phyloP scores from a whole-genome alignment of 2,329 filamentous ascomycete species.

The Cercospora sp. region DNA sequence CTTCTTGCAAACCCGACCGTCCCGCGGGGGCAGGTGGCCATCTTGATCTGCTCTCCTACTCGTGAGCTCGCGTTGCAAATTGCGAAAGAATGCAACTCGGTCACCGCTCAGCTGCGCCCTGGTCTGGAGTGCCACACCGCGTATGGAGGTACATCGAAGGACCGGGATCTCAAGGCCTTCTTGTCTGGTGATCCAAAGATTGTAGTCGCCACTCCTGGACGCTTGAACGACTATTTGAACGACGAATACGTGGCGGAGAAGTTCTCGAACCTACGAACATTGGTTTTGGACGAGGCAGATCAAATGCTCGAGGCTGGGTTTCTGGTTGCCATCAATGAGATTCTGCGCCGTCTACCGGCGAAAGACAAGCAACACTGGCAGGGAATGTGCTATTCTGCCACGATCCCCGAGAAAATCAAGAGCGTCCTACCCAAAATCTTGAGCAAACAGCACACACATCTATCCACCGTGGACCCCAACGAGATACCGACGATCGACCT shows the following conservation, averaged over 20 bases:
- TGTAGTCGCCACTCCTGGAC: slow-evolving; percentile 83
- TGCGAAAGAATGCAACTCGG: slow-evolving; percentile 74
- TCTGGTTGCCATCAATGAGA: slow-evolving; percentile 54
- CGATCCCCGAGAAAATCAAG: slow-evolving; percentile 48
- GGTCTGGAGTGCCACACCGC: slow-evolving; percentile 70
- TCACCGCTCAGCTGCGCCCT: slow-evolving; percentile 77
- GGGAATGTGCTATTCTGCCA: slow-evolving; percentile 54
- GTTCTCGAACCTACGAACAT: slow-evolving; percentile 48
- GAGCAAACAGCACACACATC: slow-evolving; percentile 44
- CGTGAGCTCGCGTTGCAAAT: slow-evolving; percentile 65
- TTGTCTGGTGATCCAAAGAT: slow-evolving; percentile 77
- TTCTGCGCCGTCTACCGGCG: slow-evolving; percentile 53
- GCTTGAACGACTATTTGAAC: slow-evolving; percentile 78
- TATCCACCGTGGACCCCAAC: slow-evolving; percentile 49
- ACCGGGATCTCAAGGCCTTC: slow-evolving; percentile 75
- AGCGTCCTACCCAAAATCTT: slow-evolving; percentile 50
- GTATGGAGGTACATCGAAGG: slow-evolving; percentile 72
- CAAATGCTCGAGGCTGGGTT: slow-evolving; percentile 69
- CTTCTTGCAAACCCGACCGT: slow-evolving; percentile 70
- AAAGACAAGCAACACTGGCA: slow-evolving; percentile 51
- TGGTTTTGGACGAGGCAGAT: slow-evolving; percentile 72
- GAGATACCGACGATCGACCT: slow-evolving; percentile 50
- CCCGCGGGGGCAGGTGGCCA: slow-evolving; percentile 74
- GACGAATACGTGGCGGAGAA: slow-evolving; percentile 57
- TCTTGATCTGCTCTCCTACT: slow-evolving; percentile 82